A percentile compares a stretch with the other conserved stretches of the same genome.
Conservation (phyloP, 2,329 filamentous ascomycete genomes). For the Cadophora luteo-olivacea region DNA sequence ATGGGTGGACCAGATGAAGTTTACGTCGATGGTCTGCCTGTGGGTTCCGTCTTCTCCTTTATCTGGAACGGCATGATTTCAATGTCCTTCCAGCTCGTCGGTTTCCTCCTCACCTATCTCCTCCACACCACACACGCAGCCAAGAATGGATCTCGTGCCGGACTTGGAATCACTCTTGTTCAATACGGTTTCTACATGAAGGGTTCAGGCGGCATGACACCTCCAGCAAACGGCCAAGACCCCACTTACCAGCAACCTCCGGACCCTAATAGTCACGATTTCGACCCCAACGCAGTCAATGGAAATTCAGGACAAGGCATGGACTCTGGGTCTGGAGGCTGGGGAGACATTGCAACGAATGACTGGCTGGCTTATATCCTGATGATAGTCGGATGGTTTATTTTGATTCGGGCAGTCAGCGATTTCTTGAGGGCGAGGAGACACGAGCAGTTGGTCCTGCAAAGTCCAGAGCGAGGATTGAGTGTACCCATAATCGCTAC, state of each 20-base stretch:
- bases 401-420: slow-evolving; percentile 90
- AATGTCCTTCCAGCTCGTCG: slow-evolving; percentile 95
- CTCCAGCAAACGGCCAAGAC: slow-evolving; percentile 49
- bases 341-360: slow-evolving; percentile 69
- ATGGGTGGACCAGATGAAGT: slow-evolving; percentile 92
- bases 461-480: slow-evolving; percentile 89
- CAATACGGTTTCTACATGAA: slow-evolving; percentile 99
- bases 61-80: slow-evolving; percentile 96
- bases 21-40: slow-evolving; percentile 94
- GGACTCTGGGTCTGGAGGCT: slow-evolving; percentile 50
- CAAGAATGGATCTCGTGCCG: slow-evolving; percentile 95
- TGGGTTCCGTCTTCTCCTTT: slow-evolving; percentile 86
- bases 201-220: slow-evolving; percentile 55
- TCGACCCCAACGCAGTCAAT: slow-evolving; percentile 75
- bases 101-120: slow-evolving; percentile 97
- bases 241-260: slow-evolving; percentile 73
- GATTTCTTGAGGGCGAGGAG: slow-evolving; percentile 87
- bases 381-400: slow-evolving; percentile 99
- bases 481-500: slow-evolving; percentile 85
- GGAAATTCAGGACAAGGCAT: slow-evolving; percentile 47
- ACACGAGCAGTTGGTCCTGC: slow-evolving; percentile 91
- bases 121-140: slow-evolving; percentile 97
- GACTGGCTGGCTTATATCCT: slow-evolving; percentile 92
- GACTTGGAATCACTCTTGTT: slow-evolving; percentile 91
- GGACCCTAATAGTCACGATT: slow-evolving; percentile 90